Evolutionary conservation across 2,329 filamentous ascomycete species (phyloP), one percentile per base, ranked within the genome.

Genomic region (Aspergillus pseudoterreus): DNA sequence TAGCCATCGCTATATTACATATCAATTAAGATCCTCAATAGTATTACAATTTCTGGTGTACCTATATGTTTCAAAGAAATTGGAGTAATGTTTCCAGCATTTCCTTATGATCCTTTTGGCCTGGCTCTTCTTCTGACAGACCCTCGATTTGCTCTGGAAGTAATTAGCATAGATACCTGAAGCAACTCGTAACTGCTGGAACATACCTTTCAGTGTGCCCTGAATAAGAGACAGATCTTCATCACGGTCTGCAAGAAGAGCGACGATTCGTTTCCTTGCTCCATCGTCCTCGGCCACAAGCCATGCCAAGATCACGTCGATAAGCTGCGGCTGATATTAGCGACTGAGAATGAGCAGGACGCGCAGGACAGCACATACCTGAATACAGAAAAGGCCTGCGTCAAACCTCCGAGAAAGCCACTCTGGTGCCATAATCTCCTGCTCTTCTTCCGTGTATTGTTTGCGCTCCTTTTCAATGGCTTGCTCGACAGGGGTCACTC

Each of bases 261-360:
- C 72, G 45, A 78, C 71, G 30, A 96, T 83, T 61, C 79, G 86
- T 50, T 73, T 77, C 61, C 79, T 82, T 1, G 90, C 88, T 0
- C 89, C 90, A 32, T 78, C 78, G 63, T 99, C 94, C 71, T 99
- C 94, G 0, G 92, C 94, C 6, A 90, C 80, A 30, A 97, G 78
- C 94, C 94, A 99, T 11, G 92, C 89, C 27, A 99, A 71, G 27
- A 94, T 83, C 0, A 91, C 81, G 73, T 97, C 92, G 43, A 94
- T 82, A 2, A 83, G 87, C 74, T 71, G 57, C 44, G n/a, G 49
- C 49, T 9, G 12, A 10, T 39, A 24, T 22, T 22, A 32, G 5
- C 41, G 43, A 42, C 47, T 17, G 35, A 15, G 14, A 8, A 38
- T n/a, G 15, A 4, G 5, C 4, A 42, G 39, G 39, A 45, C 55